Percentiles rank a stretch among this genome's conserved stretches.
phyloP scores from a whole-genome alignment of 352 stramenopile genomes.

The Globisporangium parvum region DNA sequence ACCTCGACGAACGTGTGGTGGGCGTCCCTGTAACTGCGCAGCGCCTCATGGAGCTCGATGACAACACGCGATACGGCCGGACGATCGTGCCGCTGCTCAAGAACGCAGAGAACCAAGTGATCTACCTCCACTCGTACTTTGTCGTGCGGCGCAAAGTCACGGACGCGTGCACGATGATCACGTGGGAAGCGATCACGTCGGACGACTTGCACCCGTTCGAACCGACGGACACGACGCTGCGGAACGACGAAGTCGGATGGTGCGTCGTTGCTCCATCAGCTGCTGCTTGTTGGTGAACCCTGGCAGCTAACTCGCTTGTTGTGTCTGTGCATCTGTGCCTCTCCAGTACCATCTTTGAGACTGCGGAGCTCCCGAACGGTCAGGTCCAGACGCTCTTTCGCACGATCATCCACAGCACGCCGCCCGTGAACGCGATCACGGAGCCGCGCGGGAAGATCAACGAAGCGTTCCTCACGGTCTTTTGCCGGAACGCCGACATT shows the following conservation, averaged over 20 bases:
- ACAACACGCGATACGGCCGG: conserved; percentile 71
- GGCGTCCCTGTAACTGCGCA: conserved; percentile 1
- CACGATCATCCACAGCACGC: conserved; percentile 64
- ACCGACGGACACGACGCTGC: conserved; percentile 45
- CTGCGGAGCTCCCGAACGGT: conserved; percentile 39
- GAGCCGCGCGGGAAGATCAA: conserved; percentile 69
- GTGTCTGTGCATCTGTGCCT: conserved; percentile 3
- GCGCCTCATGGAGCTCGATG: conserved; percentile 71
- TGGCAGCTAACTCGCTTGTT: neutral
- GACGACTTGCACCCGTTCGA: conserved; percentile 69
- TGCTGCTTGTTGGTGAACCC: neutral
- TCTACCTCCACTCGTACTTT: conserved; percentile 81
- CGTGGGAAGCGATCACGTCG: conserved; percentile 59
- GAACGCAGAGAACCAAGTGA: conserved; percentile 46
- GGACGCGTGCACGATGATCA: conserved; percentile 55
- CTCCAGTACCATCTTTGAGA: conserved; percentile 58
- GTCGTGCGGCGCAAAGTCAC: conserved; percentile 51
- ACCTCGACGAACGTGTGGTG: neutral
- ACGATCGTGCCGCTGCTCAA: conserved; percentile 68
- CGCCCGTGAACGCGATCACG: conserved; percentile 52
- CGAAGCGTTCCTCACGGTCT: conserved; percentile 71
- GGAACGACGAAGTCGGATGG: conserved; percentile 79
- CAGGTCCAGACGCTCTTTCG: conserved; percentile 50
- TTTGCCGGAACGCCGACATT: conserved; percentile 69
- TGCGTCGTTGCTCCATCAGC: conserved; percentile 19